A percentile compares a stretch with the other conserved stretches of the same genome.
Evolutionary conservation across 2,329 filamentous ascomycete species (phyloP).

Genomic region (Ceratocystis destructans): DNA sequence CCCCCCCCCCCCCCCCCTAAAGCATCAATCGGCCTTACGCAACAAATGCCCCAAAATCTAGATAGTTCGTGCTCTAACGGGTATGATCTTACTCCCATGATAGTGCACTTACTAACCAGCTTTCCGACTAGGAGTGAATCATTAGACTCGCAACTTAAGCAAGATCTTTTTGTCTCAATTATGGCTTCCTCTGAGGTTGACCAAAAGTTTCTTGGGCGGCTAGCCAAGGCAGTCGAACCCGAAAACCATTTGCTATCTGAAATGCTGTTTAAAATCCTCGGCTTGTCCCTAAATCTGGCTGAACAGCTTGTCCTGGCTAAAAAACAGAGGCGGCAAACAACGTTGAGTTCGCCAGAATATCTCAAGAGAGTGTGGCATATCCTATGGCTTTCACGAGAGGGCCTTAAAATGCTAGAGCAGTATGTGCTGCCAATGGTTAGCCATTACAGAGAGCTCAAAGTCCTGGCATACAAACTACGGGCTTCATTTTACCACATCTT

Average conservation of each 20-base stretch:
- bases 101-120: background rate
- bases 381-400: slow-evolving; percentile 88
- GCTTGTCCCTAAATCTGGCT: slow-evolving; percentile 76
- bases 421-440: slow-evolving; percentile 77
- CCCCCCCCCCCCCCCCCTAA: background rate
- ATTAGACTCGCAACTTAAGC: background rate
- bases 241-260: slow-evolving; percentile 67
- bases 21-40: background rate
- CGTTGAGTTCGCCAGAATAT: slow-evolving; percentile 62
- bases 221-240: slow-evolving; percentile 65
- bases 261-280: slow-evolving; percentile 81
- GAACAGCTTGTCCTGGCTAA: slow-evolving; percentile 70
- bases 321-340: slow-evolving; percentile 69
- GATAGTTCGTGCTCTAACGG: background rate
- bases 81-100: background rate
- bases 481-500: slow-evolving; percentile 96
- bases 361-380: slow-evolving; percentile 77
- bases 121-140: background rate
- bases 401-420: slow-evolving; percentile 71
- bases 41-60: background rate
- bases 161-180: slow-evolving; percentile 7
- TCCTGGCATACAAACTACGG: slow-evolving; percentile 78
- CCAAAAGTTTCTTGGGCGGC: slow-evolving; percentile 86
- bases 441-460: slow-evolving; percentile 68
- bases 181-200: slow-evolving; percentile 98